These are phyloP conservation scores for Tolypocladium album DNA, from an alignment of 2,329 filamentous ascomycete genomes.

Conservation along the genomic window DNA sequence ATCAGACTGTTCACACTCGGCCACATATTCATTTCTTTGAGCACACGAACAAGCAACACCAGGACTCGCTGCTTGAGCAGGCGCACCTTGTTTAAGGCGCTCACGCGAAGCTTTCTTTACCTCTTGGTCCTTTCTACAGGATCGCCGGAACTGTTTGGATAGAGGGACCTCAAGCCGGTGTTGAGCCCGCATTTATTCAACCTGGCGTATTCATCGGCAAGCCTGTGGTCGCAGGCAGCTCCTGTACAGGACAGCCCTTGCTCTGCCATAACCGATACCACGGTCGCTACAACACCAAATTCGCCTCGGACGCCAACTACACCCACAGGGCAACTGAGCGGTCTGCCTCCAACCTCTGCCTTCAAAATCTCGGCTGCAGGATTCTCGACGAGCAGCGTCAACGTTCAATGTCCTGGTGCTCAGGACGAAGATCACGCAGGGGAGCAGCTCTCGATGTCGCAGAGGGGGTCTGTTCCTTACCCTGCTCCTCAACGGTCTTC, in stretches of 20 bases:
- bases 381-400: slow-evolving; percentile 9
- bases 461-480: slow-evolving; percentile 45
- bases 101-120: too few relatives aligned
- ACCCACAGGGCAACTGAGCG: slow-evolving; percentile 17
- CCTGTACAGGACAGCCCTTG: slow-evolving; percentile 18
- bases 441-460: slow-evolving; percentile 55
- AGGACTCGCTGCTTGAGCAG: neutral
- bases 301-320: slow-evolving; percentile 24
- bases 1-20: neutral
- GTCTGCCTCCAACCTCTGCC: slow-evolving; percentile 10
- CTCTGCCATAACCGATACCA: slow-evolving; percentile 20
- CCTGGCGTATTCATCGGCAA: slow-evolving; percentile 21
- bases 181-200: slow-evolving; percentile 13
- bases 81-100: neutral
- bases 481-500: slow-evolving; percentile 41
- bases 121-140: neutral
- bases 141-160: slow-evolving; percentile 23
- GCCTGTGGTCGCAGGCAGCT: slow-evolving; percentile 24
- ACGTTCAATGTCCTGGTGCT: slow-evolving; percentile 48
- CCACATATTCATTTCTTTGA: neutral
- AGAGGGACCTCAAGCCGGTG: slow-evolving; percentile 20
- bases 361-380: slow-evolving; percentile 11
- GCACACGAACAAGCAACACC: neutral
- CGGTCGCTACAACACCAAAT: slow-evolving; percentile 18
- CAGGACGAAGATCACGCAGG: slow-evolving; percentile 39